Evolutionary conservation across 495 filamentous ascomycete genomes (phyloP).

Genomic region (Jackrogersella minutella): DNA sequence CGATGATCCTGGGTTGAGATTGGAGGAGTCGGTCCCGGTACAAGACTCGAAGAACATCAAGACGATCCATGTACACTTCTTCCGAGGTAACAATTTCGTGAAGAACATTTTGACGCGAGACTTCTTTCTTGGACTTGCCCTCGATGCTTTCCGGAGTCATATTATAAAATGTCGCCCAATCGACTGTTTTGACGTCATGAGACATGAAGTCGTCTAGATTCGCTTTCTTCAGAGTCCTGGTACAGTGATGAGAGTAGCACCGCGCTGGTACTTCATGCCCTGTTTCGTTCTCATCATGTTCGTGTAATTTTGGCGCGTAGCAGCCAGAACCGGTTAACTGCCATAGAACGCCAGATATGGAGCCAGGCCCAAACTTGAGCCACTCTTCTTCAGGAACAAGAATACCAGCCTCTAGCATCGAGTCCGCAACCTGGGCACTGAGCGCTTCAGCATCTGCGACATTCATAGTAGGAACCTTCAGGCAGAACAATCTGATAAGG

Average conservation of each 20-base stretch:
- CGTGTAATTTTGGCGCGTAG: constrained; percentile 85
- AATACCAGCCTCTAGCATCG: constrained; percentile 81
- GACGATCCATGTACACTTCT: constrained; percentile 85
- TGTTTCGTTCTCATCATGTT: constrained; percentile 60
- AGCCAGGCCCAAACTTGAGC: constrained; percentile 85
- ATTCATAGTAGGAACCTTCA: constrained; percentile 99
- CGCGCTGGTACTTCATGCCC: constrained; percentile 66
- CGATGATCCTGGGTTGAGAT: constrained; percentile 82
- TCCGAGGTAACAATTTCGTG: constrained; percentile 97
- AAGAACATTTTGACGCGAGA: constrained; percentile 90
- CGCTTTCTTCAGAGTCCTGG: constrained; percentile 91
- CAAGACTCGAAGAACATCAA: constrained; percentile 81
- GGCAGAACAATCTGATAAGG: constrained; percentile 88
- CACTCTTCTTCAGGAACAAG: constrained; percentile 94
- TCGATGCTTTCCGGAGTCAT: constrained; percentile 78
- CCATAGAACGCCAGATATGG: constrained; percentile 86
- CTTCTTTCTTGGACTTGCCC: constrained; percentile 78
- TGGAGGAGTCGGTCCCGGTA: constrained; percentile 83
- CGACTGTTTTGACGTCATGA: constrained; percentile 73
- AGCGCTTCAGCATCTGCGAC: constrained; percentile 94
- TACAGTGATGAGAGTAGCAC: constrained; percentile 95
- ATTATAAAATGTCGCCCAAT: constrained; percentile 93
- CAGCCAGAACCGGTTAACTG: constrained; percentile 94
- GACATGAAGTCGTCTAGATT: constrained; percentile 76
- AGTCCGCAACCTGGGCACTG: constrained; percentile 76